Percentiles rank a stretch among this genome's conserved stretches.
phyloP scores from a whole-genome alignment of 2,329 filamentous ascomycete species.

The Talaromyces sp. region DNA sequence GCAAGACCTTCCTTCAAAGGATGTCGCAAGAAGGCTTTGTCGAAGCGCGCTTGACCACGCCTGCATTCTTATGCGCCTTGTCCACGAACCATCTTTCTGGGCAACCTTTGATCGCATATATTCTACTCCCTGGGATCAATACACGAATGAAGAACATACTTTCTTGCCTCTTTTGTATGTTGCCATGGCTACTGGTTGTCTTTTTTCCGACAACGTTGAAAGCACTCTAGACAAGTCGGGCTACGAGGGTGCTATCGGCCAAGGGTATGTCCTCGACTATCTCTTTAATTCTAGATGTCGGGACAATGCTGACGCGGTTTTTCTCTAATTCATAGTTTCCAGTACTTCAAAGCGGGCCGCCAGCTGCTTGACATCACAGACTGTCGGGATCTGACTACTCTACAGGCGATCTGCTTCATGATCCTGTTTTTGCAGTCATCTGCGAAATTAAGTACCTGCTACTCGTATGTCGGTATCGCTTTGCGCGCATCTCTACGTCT shows the following conservation, averaged over 20 bases:
- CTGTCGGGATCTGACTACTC: slow-evolving; percentile 68
- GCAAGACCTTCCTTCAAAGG: slow-evolving; percentile 66
- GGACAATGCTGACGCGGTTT: slow-evolving; percentile 12
- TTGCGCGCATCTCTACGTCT: slow-evolving; percentile 72
- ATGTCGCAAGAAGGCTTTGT: slow-evolving; percentile 56
- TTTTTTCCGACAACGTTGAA: slow-evolving; percentile 60
- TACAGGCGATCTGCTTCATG: slow-evolving; percentile 76
- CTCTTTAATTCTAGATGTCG: not conserved
- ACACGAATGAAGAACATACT: slow-evolving; percentile 62
- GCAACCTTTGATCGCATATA: slow-evolving; percentile 74
- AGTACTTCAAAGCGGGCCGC: slow-evolving; percentile 69
- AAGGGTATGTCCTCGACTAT: slow-evolving; percentile 47
- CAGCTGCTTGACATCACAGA: slow-evolving; percentile 59
- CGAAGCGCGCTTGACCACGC: slow-evolving; percentile 61
- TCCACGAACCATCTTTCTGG: slow-evolving; percentile 80
- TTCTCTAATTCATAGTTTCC: slow-evolving; percentile 52
- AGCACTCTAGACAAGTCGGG: slow-evolving; percentile 48
- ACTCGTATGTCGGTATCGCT: slow-evolving; percentile 75
- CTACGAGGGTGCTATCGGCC: slow-evolving; percentile 51
- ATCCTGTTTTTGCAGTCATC: slow-evolving; percentile 77
- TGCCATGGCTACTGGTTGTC: slow-evolving; percentile 67
- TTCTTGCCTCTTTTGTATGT: slow-evolving; percentile 70
- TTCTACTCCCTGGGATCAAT: slow-evolving; percentile 61
- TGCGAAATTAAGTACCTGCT: slow-evolving; percentile 74
- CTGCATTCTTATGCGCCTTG: slow-evolving; percentile 63